Conservation (phyloP, 805 yeast genomes). For the Zygosaccharomyces lentus region DNA sequence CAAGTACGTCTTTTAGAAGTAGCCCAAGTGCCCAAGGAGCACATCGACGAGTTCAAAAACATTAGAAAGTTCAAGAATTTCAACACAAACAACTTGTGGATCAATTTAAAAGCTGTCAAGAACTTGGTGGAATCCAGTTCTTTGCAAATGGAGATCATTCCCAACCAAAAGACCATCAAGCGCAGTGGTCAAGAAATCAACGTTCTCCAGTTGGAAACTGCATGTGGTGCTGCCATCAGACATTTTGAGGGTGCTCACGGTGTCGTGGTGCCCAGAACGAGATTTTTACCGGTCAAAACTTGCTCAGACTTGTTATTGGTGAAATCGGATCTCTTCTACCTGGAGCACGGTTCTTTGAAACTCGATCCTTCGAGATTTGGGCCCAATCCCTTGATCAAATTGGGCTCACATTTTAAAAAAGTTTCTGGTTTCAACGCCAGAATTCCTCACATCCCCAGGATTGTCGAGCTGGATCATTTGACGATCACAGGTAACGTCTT, state of each 20-base stretch:
- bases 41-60: slow-evolving; percentile 95
- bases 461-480: slow-evolving; percentile 92
- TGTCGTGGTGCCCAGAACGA: slow-evolving; percentile 95
- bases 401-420: slow-evolving; percentile 95
- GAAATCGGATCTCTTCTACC: slow-evolving; percentile 86
- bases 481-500: slow-evolving; percentile 95
- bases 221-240: slow-evolving; percentile 98
- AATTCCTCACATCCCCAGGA: slow-evolving; percentile 92
- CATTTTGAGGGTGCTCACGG: slow-evolving; percentile 95
- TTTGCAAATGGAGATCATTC: slow-evolving; percentile 89
- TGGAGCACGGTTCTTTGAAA: slow-evolving; percentile 87
- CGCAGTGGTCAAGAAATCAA: slow-evolving; percentile 72
- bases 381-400: slow-evolving; percentile 88
- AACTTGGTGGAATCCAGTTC: slow-evolving; percentile 80
- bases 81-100: slow-evolving; percentile 98
- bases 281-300: slow-evolving; percentile 97
- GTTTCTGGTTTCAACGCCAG: slow-evolving; percentile 86
- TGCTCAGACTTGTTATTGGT: slow-evolving; percentile 92
- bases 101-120: slow-evolving; percentile 89
- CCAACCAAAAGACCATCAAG: slow-evolving; percentile 81
- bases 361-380: slow-evolving; percentile 83
- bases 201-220: slow-evolving; percentile 95
- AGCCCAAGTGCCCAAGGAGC: slow-evolving; percentile 93
- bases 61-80: slow-evolving; percentile 97
- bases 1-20: slow-evolving; percentile 91